These are phyloP conservation scores for Agaricus blazei DNA, from an alignment of 768 basidiomycete species.

Conservation along the genomic window DNA sequence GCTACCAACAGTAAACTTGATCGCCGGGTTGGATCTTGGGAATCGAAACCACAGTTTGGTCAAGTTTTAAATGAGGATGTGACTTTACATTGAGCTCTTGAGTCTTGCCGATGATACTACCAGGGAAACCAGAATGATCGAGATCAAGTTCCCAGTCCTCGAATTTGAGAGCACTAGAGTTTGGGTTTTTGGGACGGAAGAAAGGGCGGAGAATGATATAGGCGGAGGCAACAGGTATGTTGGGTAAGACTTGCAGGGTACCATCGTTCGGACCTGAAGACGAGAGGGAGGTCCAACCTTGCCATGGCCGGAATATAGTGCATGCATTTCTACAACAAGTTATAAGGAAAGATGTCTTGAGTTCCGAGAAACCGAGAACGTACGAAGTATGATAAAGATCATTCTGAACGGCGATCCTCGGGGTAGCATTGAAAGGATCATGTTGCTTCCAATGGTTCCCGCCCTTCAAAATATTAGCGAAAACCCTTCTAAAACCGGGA, in stretches of 20 bases:
- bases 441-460: slow-evolving; percentile 39
- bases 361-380: slow-evolving; percentile 16
- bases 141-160: slow-evolving; percentile 55
- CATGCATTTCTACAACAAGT: slow-evolving; percentile 49
- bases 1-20: slow-evolving; percentile 49
- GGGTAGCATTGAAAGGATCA: slow-evolving; percentile 45
- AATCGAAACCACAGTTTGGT: slow-evolving; percentile 51
- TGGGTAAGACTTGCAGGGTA: slow-evolving; percentile 58
- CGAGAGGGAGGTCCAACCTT: slow-evolving; percentile 52
- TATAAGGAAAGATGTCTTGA: slow-evolving; percentile 8
- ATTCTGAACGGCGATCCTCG: slow-evolving; percentile 44
- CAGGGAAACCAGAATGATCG: slow-evolving; percentile 47
- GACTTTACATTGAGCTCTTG: slow-evolving; percentile 51
- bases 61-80: slow-evolving; percentile 60
- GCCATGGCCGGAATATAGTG: slow-evolving; percentile 53
- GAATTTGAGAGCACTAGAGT: slow-evolving; percentile 26
- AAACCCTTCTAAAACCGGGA: slow-evolving; percentile 33
- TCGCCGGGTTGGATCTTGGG: slow-evolving; percentile 59
- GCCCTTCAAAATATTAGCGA: slow-evolving; percentile 39
- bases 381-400: slow-evolving; percentile 61
- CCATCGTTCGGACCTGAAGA: slow-evolving; percentile 55
- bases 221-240: slow-evolving; percentile 47
- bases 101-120: slow-evolving; percentile 45
- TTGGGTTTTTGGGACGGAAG: slow-evolving; percentile 37
- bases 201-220: slow-evolving; percentile 65